Base-by-base conservation (phyloP, 805 yeast genomes). In the Candida ovalis region DNA sequence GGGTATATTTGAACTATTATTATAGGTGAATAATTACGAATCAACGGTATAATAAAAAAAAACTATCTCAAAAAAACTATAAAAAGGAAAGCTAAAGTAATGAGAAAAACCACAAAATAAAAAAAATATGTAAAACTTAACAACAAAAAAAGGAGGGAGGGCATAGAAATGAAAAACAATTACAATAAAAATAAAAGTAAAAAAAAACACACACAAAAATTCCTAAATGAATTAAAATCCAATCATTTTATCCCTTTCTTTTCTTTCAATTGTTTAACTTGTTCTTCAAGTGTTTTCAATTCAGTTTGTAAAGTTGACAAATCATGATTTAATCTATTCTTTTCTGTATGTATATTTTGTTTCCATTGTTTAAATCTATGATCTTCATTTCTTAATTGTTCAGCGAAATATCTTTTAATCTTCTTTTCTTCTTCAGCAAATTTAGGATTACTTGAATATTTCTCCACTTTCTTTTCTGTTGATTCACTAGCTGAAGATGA, bases 341-440 rank as follows among this genome's bases (percentile, higher is more conserved):
- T 86, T 73, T 94, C 97, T 59, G 88, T 89, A 57, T 90, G 94
- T 59, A 94, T 88, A 66, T 94, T 92, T 60, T 90, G 88, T 73
- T 91, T 97, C 99, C 99, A 94, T 75, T 92, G 96, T 75, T 95
- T 88, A 70, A 94, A 94, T 65, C 99, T 81, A 62, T 89, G 95
- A 64, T 94, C 99, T 73, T 94, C 99, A 42, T 87, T 87, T 73
- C 92, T 91, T 51, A 94, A 88, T 74, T 94, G 97, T 69, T 91
- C 97, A 9, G 98, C 92, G 72, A 94, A 94, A 68, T 87, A 87
- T 71, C 87, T 86, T 78, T 94, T 89, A 64, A 94, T 77, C 30
- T 91, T 86, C 67, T 88, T 94, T 70, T 94, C 99, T 68, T 92
- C 98, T 70, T 94, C 97, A 69, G 90, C 86, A 74, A 87, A 94